These are phyloP conservation scores for Solanum chiquidenum DNA, from an alignment of 257 asterid genomes.

Conservation along the genomic window DNA sequence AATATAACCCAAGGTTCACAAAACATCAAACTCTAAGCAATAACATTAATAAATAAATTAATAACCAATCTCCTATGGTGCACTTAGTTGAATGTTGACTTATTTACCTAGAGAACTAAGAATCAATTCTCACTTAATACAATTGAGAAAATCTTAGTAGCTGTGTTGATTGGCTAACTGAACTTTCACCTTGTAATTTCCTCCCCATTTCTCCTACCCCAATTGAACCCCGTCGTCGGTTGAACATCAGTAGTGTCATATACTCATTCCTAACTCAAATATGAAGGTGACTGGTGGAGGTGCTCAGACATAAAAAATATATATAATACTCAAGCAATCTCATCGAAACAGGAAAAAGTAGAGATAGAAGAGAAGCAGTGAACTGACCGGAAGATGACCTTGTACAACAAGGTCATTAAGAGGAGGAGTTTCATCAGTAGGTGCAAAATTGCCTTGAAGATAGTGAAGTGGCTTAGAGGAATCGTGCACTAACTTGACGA, in stretches of 20 bases:
- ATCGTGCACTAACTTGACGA: constrained; percentile 64
- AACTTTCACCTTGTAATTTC: neutral
- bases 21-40: neutral
- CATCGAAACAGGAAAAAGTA: neutral
- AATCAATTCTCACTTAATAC: neutral
- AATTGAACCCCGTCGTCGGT: neutral
- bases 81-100: neutral
- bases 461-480: constrained; percentile 58
- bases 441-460: constrained; percentile 71
- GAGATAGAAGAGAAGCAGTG: neutral
- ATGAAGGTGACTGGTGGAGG: too few species aligned
- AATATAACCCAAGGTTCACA: neutral
- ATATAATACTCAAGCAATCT: neutral
- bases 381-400: constrained; percentile 80
- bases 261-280: too few species aligned
- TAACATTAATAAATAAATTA: neutral
- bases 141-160: neutral
- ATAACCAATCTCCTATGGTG: neutral
- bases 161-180: neutral
- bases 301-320: neutral
- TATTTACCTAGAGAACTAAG: neutral
- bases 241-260: too few species aligned
- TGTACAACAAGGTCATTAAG: constrained; percentile 45
- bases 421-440: constrained; percentile 80
- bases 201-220: neutral